Percentiles rank a stretch among this genome's conserved stretches.
These are phyloP conservation scores for Quercus rubra DNA, from an alignment of 306 rosid species.

Conservation along the genomic window DNA sequence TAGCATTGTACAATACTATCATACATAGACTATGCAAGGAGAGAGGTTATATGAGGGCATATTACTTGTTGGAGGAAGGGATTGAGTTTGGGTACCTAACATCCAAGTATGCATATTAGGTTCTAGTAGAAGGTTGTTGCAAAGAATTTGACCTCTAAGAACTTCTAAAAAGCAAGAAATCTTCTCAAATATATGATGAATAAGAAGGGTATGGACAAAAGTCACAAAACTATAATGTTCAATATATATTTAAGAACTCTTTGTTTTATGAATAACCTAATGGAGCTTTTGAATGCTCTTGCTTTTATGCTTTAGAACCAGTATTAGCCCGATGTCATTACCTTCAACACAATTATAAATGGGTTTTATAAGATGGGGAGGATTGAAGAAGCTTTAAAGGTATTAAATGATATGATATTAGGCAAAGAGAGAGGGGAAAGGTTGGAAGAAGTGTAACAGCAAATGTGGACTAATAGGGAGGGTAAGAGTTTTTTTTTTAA, in stretches of 20 bases:
- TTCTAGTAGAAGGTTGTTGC: conserved; percentile 65
- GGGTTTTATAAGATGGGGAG: conserved; percentile 82
- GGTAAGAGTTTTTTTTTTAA: too few species aligned
- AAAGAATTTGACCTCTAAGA: conserved; percentile 42
- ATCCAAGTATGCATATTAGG: conserved; percentile 63
- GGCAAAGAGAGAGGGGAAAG: conserved; percentile 27
- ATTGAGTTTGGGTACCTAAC: conserved; percentile 52
- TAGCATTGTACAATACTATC: conserved; percentile 51
- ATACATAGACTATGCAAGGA: conserved; percentile 82
- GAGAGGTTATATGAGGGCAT: conserved; percentile 77
- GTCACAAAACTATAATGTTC: conserved; percentile 65
- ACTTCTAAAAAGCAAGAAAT: conserved; percentile 53
- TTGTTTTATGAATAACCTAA: conserved; percentile 55
- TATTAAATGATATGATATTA: conserved; percentile 59
- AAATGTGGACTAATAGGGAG: too few species aligned
- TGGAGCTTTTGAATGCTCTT: conserved; percentile 72
- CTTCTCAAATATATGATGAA: conserved; percentile 61
- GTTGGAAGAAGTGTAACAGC: too few species aligned
- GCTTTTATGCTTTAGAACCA: conserved; percentile 68
- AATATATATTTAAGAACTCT: conserved; percentile 80
- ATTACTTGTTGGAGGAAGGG: conserved; percentile 74
- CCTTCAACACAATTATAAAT: conserved; percentile 70
- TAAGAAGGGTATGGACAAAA: conserved; percentile 52
- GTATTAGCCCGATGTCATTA: conserved; percentile 64
- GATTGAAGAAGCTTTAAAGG: conserved; percentile 65